phyloP scores from a whole-genome alignment of 805 yeast species.

The Kurtzmaniella cleridarum region DNA sequence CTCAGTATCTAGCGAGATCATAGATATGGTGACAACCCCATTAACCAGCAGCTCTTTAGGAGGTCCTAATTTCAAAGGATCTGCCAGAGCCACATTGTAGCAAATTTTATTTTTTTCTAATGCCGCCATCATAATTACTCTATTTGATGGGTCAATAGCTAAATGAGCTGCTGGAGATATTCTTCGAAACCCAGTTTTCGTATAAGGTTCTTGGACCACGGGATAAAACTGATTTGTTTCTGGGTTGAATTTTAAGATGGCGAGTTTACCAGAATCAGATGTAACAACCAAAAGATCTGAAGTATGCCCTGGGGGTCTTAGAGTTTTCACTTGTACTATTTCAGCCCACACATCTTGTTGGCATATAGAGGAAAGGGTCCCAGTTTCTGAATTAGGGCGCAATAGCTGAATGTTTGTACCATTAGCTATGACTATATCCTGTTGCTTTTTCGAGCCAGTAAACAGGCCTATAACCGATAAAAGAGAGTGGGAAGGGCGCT shows the following conservation, averaged over 20 bases:
- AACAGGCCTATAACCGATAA: conserved; percentile 67
- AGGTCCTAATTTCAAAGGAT: conserved; percentile 47
- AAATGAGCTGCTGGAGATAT: conserved; percentile 70
- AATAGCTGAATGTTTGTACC: conserved; percentile 51
- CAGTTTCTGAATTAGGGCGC: conserved; percentile 49
- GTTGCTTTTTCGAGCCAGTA: conserved; percentile 44
- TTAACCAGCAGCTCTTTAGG: conserved; percentile 67
- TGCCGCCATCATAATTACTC: conserved; percentile 68
- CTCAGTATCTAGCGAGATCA: conserved; percentile 66
- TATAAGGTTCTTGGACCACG: conserved; percentile 56
- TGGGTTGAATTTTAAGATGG: conserved; percentile 43
- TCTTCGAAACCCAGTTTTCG: conserved; percentile 71
- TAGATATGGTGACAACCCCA: conserved; percentile 43
- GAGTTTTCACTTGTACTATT: conserved; percentile 46
- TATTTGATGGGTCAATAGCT: conserved; percentile 62
- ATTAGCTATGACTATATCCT: conserved; percentile 58
- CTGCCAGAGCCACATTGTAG: conserved; percentile 44
- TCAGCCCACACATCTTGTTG: conserved; percentile 52
- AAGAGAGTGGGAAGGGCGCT: conserved; percentile 49
- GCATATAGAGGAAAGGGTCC: conserved; percentile 42
- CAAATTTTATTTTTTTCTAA: conserved; percentile 71
- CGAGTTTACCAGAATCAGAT: conserved; percentile 74
- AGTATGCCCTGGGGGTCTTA: conserved; percentile 48
- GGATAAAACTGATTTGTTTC: conserved; percentile 39
- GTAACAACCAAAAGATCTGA: conserved; percentile 61